phyloP scores from a whole-genome alignment of 768 basidiomycete genomes.

The Leccinum broughii region DNA sequence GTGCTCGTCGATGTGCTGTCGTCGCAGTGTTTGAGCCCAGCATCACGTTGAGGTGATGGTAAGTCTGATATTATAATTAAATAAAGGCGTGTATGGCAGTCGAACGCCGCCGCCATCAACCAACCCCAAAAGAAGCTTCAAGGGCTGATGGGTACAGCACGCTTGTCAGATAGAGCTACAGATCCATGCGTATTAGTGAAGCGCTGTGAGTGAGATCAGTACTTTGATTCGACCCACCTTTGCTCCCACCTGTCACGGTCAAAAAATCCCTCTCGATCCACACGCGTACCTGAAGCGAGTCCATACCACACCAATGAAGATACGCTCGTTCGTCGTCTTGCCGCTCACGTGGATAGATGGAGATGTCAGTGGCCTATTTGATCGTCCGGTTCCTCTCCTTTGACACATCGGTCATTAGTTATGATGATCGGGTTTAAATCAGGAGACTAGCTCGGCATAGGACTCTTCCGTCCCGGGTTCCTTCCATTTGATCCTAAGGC shows the following conservation, averaged over 20 bases:
- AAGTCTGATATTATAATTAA: slow-evolving; percentile 2
- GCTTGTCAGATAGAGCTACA: neutral
- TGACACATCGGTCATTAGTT: neutral
- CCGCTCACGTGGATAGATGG: neutral
- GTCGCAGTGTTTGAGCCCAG: neutral
- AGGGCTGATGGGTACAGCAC: neutral
- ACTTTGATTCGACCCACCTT: neutral
- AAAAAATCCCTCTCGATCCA: slow-evolving; percentile 2
- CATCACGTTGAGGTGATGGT: neutral
- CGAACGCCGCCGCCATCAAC: slow-evolving; percentile 10
- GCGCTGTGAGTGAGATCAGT: neutral
- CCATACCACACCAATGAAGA: neutral
- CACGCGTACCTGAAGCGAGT: slow-evolving; percentile 13
- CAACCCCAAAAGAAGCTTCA: slow-evolving; percentile 12
- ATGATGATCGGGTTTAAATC: neutral
- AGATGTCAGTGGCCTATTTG: neutral
- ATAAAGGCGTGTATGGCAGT: neutral
- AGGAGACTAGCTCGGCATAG: neutral
- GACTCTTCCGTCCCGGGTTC: neutral
- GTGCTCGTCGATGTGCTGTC: neutral
- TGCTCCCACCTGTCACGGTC: neutral
- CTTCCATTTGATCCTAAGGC: neutral
- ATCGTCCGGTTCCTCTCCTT: neutral
- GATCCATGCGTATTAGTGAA: neutral
- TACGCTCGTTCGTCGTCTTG: neutral